These are phyloP conservation scores for Suhomyces guaymorum DNA, from an alignment of 1,139 yeast genomes.

Conservation along the genomic window DNA sequence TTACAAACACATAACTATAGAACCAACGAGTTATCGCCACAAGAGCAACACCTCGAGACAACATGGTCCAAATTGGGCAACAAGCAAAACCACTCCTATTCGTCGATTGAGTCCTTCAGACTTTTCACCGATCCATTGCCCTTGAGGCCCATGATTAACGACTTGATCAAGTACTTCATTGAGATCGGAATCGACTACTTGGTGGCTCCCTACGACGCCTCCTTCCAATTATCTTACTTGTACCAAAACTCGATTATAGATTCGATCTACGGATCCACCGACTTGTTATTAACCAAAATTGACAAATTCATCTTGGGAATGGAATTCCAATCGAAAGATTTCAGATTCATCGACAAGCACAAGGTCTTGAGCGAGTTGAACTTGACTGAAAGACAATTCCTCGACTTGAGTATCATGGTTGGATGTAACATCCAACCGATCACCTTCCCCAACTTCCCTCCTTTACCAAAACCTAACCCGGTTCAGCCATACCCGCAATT, in stretches of 20 bases:
- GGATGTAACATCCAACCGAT: conserved; percentile 78
- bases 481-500: conserved; percentile 46
- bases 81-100: conserved; percentile 30
- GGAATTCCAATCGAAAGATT: conserved; percentile 65
- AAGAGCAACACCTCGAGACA: conserved; percentile 47
- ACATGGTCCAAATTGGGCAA: conserved; percentile 47
- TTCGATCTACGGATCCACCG: conserved; percentile 83
- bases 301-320: conserved; percentile 74
- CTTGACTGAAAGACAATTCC: conserved; percentile 63
- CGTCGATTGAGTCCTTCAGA: conserved; percentile 44
- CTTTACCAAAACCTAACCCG: conserved; percentile 47
- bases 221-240: conserved; percentile 79
- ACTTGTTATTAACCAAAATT: conserved; percentile 61
- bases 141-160: conserved; percentile 52
- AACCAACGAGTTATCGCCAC: conserved; percentile 44
- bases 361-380: conserved; percentile 62
- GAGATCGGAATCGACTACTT: conserved; percentile 62
- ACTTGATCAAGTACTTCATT: conserved; percentile 58
- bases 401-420: conserved; percentile 72
- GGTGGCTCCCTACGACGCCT: conserved; percentile 81
- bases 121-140: conserved; percentile 48
- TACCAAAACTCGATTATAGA: conserved; percentile 59
- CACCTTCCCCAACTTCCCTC: conserved; percentile 60
- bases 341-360: conserved; percentile 63
- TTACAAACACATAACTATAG: conserved; percentile 30